Evolutionary conservation across 345 rosid genomes (phyloP).

Genomic region (Angophora floribunda): DNA sequence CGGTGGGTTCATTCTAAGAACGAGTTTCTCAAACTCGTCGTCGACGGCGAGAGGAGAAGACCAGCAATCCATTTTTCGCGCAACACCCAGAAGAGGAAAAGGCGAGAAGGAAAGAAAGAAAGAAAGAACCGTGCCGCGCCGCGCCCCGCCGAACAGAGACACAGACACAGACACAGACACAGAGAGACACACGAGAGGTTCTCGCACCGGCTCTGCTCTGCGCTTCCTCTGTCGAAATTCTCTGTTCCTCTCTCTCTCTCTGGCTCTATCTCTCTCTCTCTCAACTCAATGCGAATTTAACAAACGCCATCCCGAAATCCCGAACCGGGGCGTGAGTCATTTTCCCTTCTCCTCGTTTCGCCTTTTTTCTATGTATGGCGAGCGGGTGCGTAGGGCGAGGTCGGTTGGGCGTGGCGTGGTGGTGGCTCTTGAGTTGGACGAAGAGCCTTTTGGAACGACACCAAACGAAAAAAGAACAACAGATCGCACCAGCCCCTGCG

Average conservation of each 20-base stretch:
- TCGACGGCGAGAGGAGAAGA: constrained; percentile 34
- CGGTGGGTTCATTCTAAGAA: constrained; percentile 74
- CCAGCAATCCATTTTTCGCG: constrained; percentile 54
- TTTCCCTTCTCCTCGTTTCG: background rate
- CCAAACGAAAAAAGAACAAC: background rate
- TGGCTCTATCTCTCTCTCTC: background rate
- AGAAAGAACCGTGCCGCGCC: background rate
- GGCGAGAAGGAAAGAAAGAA: background rate
- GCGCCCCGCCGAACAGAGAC: background rate
- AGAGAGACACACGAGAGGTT: background rate
- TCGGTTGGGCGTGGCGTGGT: background rate
- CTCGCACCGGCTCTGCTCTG: background rate
- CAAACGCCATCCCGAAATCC: background rate
- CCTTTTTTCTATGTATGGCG: background rate
- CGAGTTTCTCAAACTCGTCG: constrained; percentile 70
- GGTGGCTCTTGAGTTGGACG: constrained; percentile 35
- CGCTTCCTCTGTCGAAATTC: background rate
- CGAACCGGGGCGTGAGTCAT: background rate
- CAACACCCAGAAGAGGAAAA: background rate
- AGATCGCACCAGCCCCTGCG: background rate
- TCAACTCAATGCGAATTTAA: background rate
- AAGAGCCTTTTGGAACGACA: constrained; percentile 34
- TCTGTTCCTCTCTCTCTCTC: background rate
- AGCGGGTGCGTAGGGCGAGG: background rate
- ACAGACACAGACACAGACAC: background rate